Evolutionary conservation across 208 protist species (phyloP).

Genomic region (Kentomonas sorsogonicus): DNA sequence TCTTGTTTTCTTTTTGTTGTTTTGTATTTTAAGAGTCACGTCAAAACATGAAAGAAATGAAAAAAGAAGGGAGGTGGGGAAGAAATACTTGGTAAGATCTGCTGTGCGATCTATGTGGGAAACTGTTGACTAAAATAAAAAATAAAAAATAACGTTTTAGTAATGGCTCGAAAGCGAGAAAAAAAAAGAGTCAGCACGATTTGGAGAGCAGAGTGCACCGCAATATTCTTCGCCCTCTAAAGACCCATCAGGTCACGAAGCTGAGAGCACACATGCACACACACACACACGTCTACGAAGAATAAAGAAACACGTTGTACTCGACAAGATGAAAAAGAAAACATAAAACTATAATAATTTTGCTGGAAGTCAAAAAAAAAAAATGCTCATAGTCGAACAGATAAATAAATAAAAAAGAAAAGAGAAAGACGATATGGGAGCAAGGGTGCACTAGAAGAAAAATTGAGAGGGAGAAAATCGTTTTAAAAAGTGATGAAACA

Average conservation of each 20-base stretch:
- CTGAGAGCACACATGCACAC: no score
- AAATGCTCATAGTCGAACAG: neutral
- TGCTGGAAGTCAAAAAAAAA: neutral
- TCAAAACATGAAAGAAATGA: neutral
- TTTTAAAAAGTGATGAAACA: neutral
- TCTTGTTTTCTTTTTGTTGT: neutral
- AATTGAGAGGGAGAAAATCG: neutral
- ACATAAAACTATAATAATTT: neutral
- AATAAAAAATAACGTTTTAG: constrained; percentile 5
- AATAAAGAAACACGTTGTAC: neutral
- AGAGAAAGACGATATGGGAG: neutral
- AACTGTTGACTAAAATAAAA: constrained; percentile 6
- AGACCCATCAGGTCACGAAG: no score
- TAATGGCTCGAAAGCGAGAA: constrained; percentile 1
- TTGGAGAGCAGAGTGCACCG: no score
- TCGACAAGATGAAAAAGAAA: neutral
- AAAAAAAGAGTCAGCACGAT: constrained; percentile 5
- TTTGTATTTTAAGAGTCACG: neutral
- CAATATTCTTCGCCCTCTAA: no score
- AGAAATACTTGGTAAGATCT: neutral
- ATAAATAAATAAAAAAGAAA: neutral
- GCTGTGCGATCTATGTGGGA: neutral
- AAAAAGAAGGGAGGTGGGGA: constrained; percentile 4
- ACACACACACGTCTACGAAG: neutral
- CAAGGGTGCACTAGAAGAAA: neutral